phyloP scores from a whole-genome alignment of 768 basidiomycete species.

The Chalciporus sphaerocephalus region DNA sequence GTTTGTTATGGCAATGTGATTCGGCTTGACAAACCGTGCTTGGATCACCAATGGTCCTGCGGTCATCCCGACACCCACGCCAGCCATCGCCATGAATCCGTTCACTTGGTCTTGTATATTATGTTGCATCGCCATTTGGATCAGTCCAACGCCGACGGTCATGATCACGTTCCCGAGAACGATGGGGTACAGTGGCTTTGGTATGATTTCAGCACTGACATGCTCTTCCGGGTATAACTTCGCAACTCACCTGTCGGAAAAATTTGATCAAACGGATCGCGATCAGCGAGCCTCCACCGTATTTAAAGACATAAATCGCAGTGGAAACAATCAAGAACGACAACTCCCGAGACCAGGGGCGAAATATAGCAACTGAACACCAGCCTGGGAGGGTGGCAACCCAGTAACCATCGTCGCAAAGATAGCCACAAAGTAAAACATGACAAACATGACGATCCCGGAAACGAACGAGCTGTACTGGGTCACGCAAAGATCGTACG shows the following conservation, averaged over 20 bases:
- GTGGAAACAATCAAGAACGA: not conserved
- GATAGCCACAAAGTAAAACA: conserved; percentile 53
- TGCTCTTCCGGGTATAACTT: too few species aligned
- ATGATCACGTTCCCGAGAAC: conserved; percentile 36
- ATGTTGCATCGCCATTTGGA: conserved; percentile 38
- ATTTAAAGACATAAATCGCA: not conserved
- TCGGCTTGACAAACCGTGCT: conserved; percentile 42
- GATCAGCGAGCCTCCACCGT: conserved; percentile 38
- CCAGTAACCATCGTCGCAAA: conserved; percentile 48
- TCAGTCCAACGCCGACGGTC: conserved; percentile 40
- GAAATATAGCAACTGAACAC: conserved; percentile 49
- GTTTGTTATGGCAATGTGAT: conserved; percentile 41
- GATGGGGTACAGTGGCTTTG: conserved; percentile 43
- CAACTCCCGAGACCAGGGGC: conserved; percentile 43
- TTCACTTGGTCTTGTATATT: conserved; percentile 34
- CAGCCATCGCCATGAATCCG: conserved; percentile 43
- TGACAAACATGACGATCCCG: conserved; percentile 48
- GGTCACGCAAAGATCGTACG: conserved; percentile 38
- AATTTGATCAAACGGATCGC: conserved; percentile 34
- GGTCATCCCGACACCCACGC: conserved; percentile 41
- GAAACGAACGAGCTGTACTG: conserved; percentile 37
- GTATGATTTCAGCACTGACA: too few species aligned
- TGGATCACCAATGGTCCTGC: conserved; percentile 40
- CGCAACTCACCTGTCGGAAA: conserved; percentile 34
- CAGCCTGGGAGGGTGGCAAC: conserved; percentile 36